phyloP scores from a whole-genome alignment of 2,329 filamentous ascomycete genomes.

The Colletotrichum lentis region DNA sequence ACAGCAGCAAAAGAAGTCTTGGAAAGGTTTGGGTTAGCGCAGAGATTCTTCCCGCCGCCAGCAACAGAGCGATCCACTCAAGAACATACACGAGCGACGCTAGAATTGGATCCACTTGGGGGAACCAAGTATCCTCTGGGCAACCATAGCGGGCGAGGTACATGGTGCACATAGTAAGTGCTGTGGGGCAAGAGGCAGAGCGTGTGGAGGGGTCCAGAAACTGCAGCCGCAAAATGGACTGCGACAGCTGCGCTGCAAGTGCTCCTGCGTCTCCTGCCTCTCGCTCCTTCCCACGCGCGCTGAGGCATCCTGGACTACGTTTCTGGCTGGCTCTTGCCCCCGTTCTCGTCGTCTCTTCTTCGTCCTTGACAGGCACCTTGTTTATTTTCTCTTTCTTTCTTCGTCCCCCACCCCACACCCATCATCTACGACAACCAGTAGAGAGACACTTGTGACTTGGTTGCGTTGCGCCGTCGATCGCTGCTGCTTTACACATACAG shows the following conservation, averaged over 20 bases:
- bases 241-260: slow-evolving; percentile 3
- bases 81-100: slow-evolving; percentile 28
- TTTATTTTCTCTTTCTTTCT: background rate
- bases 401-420: background rate
- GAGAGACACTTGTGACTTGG: background rate
- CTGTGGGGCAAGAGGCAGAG: background rate
- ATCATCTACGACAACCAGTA: background rate
- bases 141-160: background rate
- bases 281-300: background rate
- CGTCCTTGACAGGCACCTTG: background rate
- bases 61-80: slow-evolving; percentile 15
- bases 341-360: background rate
- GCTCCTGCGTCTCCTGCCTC: background rate
- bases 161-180: background rate
- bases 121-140: background rate
- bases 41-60: slow-evolving; percentile 18
- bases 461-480: background rate
- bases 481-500: too few relatives aligned
- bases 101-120: background rate
- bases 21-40: background rate
- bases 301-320: slow-evolving; percentile 5
- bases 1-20: background rate
- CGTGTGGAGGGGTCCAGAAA: background rate
- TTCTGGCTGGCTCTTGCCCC: background rate
- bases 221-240: background rate